Evolutionary conservation across 192 early-diverging fungal species (phyloP).

Genomic region (Helicostylum pulchrum): DNA sequence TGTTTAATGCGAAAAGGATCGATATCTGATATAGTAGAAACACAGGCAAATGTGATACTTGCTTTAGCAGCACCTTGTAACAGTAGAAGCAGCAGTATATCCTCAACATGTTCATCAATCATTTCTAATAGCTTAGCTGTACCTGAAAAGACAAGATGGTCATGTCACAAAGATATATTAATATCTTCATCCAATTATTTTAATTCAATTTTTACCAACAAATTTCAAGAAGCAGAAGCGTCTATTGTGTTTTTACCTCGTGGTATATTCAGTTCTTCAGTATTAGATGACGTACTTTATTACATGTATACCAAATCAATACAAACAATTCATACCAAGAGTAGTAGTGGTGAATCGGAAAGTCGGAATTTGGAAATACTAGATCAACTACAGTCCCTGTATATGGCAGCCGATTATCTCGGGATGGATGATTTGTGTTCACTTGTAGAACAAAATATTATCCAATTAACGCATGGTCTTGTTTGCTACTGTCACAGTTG

Average conservation of each 20-base stretch:
- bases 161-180: conserved; percentile 20
- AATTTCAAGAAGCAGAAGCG: conserved; percentile 28
- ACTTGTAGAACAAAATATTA: conserved; percentile 8
- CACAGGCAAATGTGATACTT: conserved; percentile 17
- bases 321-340: background rate
- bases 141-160: conserved; percentile 15
- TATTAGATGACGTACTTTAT: conserved; percentile 19
- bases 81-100: background rate
- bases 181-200: conserved; percentile 26
- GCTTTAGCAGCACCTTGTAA: conserved; percentile 4
- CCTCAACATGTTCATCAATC: too few species aligned
- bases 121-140: background rate
- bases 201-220: conserved; percentile 28
- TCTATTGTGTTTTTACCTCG: conserved; percentile 26
- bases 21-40: background rate
- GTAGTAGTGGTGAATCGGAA: background rate
- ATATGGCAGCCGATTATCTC: conserved; percentile 26
- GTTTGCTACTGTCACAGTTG: conserved; percentile 22
- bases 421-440: conserved; percentile 26
- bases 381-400: conserved; percentile 15
- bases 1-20: background rate
- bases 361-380: background rate
- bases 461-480: conserved; percentile 8
- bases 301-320: conserved; percentile 23
- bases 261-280: conserved; percentile 18